phyloP scores from a whole-genome alignment of 2,329 filamentous ascomycete species.

The Emericellopsis atlantica region DNA sequence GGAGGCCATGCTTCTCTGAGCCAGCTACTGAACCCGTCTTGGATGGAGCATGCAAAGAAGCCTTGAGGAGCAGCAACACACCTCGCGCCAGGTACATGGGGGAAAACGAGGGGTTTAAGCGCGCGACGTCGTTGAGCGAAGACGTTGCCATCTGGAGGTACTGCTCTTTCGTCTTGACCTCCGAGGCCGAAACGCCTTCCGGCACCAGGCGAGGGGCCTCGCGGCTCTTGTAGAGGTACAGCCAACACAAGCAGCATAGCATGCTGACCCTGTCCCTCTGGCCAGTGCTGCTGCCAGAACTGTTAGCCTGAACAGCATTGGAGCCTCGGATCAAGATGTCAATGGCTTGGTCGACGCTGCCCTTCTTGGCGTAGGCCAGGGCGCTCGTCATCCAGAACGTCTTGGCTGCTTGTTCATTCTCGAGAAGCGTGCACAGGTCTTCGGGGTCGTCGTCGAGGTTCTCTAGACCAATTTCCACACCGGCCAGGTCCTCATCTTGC shows the following conservation, averaged over 20 bases:
- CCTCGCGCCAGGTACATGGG: conserved; percentile 86
- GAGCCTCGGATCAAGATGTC: conserved; percentile 64
- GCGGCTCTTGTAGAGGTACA: conserved; percentile 81
- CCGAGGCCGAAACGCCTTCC: conserved; percentile 52
- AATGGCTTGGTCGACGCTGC: conserved; percentile 76
- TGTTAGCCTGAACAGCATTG: conserved; percentile 54
- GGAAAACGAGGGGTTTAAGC: conserved; percentile 84
- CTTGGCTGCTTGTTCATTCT: conserved; percentile 84
- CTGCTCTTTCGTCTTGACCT: conserved; percentile 82
- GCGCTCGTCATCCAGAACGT: conserved; percentile 98
- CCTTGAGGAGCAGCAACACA: conserved; percentile 75
- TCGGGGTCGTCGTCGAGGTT: conserved; percentile 87
- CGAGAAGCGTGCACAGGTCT: conserved; percentile 86
- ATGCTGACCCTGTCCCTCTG: conserved; percentile 77
- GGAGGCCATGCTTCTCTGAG: conserved; percentile 62
- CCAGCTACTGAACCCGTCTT: conserved; percentile 56
- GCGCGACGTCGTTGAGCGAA: conserved; percentile 87
- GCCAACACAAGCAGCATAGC: conserved; percentile 76
- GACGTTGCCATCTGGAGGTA: conserved; percentile 85
- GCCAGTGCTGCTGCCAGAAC: conserved; percentile 37
- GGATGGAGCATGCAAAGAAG: conserved; percentile 68
- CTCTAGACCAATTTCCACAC: conserved; percentile 86
- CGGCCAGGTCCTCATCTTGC: conserved; percentile 45
- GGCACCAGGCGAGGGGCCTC: conserved; percentile 54
- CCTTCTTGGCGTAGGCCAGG: conserved; percentile 90